phyloP scores from a whole-genome alignment of 805 yeast genomes.

The Deakozyma indianensis region DNA sequence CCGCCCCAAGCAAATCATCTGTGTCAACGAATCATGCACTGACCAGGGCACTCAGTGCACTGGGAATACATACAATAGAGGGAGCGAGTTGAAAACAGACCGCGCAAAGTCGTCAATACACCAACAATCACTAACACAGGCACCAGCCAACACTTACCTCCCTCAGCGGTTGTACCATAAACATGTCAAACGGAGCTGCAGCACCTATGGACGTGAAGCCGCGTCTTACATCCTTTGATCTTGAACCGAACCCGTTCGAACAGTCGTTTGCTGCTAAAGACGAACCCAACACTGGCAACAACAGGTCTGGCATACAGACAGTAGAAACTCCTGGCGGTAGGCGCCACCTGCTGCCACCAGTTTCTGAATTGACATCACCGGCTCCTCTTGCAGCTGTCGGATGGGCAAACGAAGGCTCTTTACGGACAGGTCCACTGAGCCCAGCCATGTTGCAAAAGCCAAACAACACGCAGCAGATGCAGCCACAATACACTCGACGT shows the following conservation, averaged over 20 bases:
- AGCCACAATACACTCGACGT: background rate
- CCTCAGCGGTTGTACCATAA: too few species aligned
- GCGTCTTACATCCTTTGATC: conserved; percentile 34
- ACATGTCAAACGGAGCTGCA: background rate
- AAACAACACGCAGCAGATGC: background rate
- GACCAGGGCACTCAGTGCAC: too few species aligned
- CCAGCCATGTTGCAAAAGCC: conserved; percentile 20
- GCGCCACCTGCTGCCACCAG: conserved; percentile 14
- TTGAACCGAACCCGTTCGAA: conserved; percentile 94
- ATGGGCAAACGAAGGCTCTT: conserved; percentile 8
- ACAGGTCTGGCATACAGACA: conserved; percentile 2
- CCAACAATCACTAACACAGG: too few species aligned
- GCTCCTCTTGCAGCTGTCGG: conserved; percentile 10
- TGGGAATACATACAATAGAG: too few species aligned
- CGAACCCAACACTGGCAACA: conserved; percentile 1
- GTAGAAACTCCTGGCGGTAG: conserved; percentile 14
- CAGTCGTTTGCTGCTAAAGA: conserved; percentile 69
- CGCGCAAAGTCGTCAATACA: too few species aligned
- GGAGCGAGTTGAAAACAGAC: too few species aligned
- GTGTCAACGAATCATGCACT: too few species aligned
- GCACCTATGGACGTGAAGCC: conserved; percentile 17
- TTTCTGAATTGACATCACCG: conserved; percentile 16
- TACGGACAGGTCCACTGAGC: conserved; percentile 23
- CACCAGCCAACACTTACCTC: too few species aligned
- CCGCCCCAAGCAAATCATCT: too few species aligned